These are phyloP conservation scores for Fusarium praegraminearum DNA, from an alignment of 2,329 filamentous ascomycete genomes.

Conservation along the genomic window DNA sequence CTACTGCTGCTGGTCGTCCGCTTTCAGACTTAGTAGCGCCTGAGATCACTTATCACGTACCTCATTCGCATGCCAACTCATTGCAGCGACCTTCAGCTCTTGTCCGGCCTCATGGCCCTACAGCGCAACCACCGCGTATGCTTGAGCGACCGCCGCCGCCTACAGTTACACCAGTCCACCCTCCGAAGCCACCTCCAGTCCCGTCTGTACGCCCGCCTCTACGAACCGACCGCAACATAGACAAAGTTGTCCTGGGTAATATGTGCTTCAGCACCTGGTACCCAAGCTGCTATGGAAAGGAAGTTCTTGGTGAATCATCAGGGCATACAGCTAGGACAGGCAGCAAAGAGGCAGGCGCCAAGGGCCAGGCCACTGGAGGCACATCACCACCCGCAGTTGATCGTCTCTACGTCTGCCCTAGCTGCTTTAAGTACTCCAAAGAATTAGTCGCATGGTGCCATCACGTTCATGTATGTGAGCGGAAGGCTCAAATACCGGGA, in stretches of 20 bases:
- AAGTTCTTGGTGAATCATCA: conserved; percentile 67
- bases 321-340: conserved; percentile 48
- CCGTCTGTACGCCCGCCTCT: conserved; percentile 53
- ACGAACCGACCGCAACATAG: conserved; percentile 78
- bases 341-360: conserved; percentile 47
- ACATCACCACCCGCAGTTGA: conserved; percentile 64
- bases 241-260: conserved; percentile 87
- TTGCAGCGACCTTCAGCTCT: conserved; percentile 48
- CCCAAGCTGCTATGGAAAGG: conserved; percentile 88
- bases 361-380: conserved; percentile 43
- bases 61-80: conserved; percentile 49
- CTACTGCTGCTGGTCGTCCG: conserved; percentile 39
- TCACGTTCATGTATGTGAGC: conserved; percentile 70
- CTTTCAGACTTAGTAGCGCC: conserved; percentile 55
- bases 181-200: conserved; percentile 51
- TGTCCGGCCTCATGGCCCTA: conserved; percentile 52
- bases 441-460: conserved; percentile 69
- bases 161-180: conserved; percentile 51
- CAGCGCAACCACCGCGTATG: conserved; percentile 49
- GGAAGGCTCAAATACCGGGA: conserved; percentile 68
- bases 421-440: conserved; percentile 92
- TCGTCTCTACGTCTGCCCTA: conserved; percentile 86
- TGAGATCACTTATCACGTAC: conserved; percentile 57
- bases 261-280: conserved; percentile 92
- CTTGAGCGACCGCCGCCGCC: conserved; percentile 47